Base-by-base conservation (phyloP, 345 rosid species). In the Aquilaria yunnanensis region DNA sequence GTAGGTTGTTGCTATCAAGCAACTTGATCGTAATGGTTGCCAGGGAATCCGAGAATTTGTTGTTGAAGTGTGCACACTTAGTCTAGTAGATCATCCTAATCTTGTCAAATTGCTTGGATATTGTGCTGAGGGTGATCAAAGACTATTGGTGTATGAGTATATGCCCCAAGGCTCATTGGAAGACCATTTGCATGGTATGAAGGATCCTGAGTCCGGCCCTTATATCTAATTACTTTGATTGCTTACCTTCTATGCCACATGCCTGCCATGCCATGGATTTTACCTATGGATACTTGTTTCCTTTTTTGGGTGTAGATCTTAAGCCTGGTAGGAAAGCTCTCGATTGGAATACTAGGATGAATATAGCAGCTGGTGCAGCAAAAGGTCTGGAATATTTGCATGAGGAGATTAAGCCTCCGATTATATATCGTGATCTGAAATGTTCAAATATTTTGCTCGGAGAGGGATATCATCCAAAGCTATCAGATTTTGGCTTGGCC, bases 401-500 rank as follows among this genome's bases (percentile, higher is more conserved):
- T 59, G 90, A 82, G 32, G 75, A 84, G 77, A 76, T 85, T 76
- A 84, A 74, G 9, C 81, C 93, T 0, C 96, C 96, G 54, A 84
- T 92, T 59, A 92, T 92, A 63, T 92, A 89, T 69, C 90, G 98
- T 12, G 98, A 92, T 59, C 74, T 92, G 47, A 92, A 92, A 69
- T 87, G 96, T 74, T 87, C 96, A 10, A 92, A 89, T 60, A 92
- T 92, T 73, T 71, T 92, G 74, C 93, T 92, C 11, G 88, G 73
- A 16, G 86, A 87, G 63, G 91, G 79, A 52, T 89, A 80, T 68
- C 87, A 87, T 41, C 82, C 98, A 0, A 92, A 85, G 73, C 70
- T 92, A 34, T 92, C 98, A 0, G 98, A 92, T 80, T 92, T 92
- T 58, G 98, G 98, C 54, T 66, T 92, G 83, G 98, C 98, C 43